A percentile compares a stretch with the other conserved stretches of the same genome.
Evolutionary conservation across 2,329 filamentous ascomycete species (phyloP).

Genomic region (Arthrinium puccinioides): DNA sequence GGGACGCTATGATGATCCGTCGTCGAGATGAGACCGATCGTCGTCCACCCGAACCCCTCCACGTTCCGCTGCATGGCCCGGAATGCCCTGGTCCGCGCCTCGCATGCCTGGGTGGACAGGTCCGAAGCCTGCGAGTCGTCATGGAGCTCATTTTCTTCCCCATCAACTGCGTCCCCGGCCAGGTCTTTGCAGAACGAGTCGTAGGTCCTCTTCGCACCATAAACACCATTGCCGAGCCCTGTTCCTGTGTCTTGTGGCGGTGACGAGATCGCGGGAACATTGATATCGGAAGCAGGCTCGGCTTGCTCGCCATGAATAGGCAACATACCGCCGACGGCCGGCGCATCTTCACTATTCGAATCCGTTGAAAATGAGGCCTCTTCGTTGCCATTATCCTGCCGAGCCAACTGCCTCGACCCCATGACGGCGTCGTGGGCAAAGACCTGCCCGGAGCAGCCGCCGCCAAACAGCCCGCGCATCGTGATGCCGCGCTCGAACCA

Average conservation of each 20-base stretch:
- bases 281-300: slow-evolving; percentile 1
- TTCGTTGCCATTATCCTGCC: too few relatives aligned
- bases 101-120: slow-evolving; percentile 20
- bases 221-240: not conserved
- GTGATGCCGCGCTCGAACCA: slow-evolving; percentile 59
- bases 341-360: too few relatives aligned
- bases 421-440: slow-evolving; percentile 64
- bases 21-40: slow-evolving; percentile 28
- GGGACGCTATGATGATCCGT: slow-evolving; percentile 28
- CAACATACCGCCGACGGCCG: not conserved
- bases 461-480: slow-evolving; percentile 61
- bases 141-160: slow-evolving; percentile 7
- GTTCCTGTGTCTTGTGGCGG: not conserved
- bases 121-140: slow-evolving; percentile 23
- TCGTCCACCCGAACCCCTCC: slow-evolving; percentile 7
- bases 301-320: not conserved
- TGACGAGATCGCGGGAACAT: not conserved
- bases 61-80: slow-evolving; percentile 17
- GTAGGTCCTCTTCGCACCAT: not conserved
- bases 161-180: not conserved
- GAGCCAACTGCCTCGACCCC: slow-evolving; percentile 22
- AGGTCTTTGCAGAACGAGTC: not conserved
- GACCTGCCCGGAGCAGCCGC: slow-evolving; percentile 47
- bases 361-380: too few relatives aligned
- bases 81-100: slow-evolving; percentile 23